phyloP scores from a whole-genome alignment of 1,284 basidiomycete species.

The Ceratobasidium sp. region DNA sequence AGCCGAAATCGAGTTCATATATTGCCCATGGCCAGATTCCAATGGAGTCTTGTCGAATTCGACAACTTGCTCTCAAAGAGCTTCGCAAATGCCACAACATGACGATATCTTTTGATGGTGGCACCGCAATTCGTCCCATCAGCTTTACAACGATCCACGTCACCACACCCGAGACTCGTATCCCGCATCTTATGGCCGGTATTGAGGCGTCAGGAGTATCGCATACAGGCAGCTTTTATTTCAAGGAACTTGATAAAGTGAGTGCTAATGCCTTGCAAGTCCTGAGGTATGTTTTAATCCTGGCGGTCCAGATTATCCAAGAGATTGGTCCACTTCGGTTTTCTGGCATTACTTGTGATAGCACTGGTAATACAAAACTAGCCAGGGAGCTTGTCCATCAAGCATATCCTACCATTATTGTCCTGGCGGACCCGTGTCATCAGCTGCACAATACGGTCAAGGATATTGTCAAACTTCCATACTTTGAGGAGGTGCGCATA shows the following conservation, averaged over 20 bases:
- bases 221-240: conserved; percentile 42
- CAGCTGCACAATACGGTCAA: conserved; percentile 54
- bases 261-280: not conserved
- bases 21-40: conserved; percentile 22
- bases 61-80: not conserved
- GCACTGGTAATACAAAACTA: conserved; percentile 57
- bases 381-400: conserved; percentile 50
- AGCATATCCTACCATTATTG: conserved; percentile 53
- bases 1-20: conserved; percentile 6
- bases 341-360: conserved; percentile 54
- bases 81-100: conserved; percentile 45
- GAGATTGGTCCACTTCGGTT: conserved; percentile 53
- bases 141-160: conserved; percentile 54
- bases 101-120: conserved; percentile 51
- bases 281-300: conserved; percentile 46
- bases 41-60: conserved; percentile 6
- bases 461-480: conserved; percentile 55
- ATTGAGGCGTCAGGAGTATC: conserved; percentile 47
- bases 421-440: conserved; percentile 57
- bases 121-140: conserved; percentile 45
- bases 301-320: conserved; percentile 52
- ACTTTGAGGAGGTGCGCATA: conserved; percentile 52
- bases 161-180: conserved; percentile 48
- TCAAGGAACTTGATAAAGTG: conserved; percentile 33
- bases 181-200: conserved; percentile 51